Base-by-base conservation (phyloP, 2,329 filamentous ascomycete genomes). In the Trichophyton simii region DNA sequence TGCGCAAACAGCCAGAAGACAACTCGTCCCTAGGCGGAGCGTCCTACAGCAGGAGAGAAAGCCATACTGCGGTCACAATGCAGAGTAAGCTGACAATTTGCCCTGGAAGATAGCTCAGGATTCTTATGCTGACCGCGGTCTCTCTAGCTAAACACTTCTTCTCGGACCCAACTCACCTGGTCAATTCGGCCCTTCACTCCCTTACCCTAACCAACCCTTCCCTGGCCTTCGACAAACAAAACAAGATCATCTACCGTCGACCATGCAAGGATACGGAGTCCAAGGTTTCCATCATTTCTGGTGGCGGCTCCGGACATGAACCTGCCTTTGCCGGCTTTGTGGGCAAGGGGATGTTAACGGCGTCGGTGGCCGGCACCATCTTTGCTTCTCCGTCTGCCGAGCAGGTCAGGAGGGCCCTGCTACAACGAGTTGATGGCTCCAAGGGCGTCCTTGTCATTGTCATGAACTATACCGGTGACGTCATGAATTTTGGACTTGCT, bases 401-500 rank as follows among this genome's bases (percentile, higher is more conserved):
- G 75, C 91, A 96, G 76, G 85, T 96, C 60, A 83, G 89, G 61
- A 80, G 83, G 66, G 89, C 86, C 63, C 87, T 95, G 60, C 82
- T 86, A 69, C 82, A 84, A 48, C 81, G 88, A 20, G 87, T 95
- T 2, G 84, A 88, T 63, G 81, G 82, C 2, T 79, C 82, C 52
- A 82, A 83, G 64, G 92, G 91, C 25, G 87, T 96, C 1, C 73
- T 96, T 46, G 87, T 96, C n/a, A 86, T 91, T 4, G 88, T 95
- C 34, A 96, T 95, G 89, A 96, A 96, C 73, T 95, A 95, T 74
- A 95, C 90, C 0, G 88, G 88, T 42, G 88, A 91, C 72, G 83
- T 96, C 60, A 81, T 96, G 67, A 95, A 96, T 76, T 96, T 96
- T 71, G 91, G 91, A 61, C 87, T 96, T 82, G 91, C 87, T 0